Base-by-base conservation (phyloP, 129 eudicot genomes). In the Pulicaria dysenterica region DNA sequence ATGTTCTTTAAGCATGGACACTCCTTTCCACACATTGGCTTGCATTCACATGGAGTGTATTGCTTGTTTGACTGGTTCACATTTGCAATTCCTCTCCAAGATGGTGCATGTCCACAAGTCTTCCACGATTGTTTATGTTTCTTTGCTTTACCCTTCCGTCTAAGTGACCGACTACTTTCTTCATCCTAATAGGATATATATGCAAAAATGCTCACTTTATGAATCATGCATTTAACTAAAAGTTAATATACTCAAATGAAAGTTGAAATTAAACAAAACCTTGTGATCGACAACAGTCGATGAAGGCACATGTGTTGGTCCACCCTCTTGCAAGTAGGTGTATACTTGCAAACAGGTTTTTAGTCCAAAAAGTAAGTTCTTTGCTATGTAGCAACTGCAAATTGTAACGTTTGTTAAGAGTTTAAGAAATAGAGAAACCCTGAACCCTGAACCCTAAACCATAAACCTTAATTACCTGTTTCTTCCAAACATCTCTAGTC, bases 331-430 rank as follows among this genome's bases (percentile, higher is more conserved):
- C 98, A 92, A 83, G 80, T 79, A 87, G 54, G 50, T 70, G 77
- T 67, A 89, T 5, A 92, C 90, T 74, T 92, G 90, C 8, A 62
- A 67, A 85, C 96, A 92, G 77, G 90, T 87, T 82, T 82, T 92
- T 47, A 87, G 74, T 70, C 87, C 95, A 69, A 83, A 14, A 41
- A 92, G 89, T 60, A 86, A 63, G 80, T 85, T 89, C 80, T 85
- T 76, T 14, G 95, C 88, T 81, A 92, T 92, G 64, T 77, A 84
- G 79, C 98, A 92, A 72, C 98, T 92, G 88, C 77, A 71, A 50
- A 53, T 69, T 71, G 72, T 64, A 74, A 76, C 46, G 69, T 50
- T 64, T 60, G 51, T 61, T 62, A 64, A 64, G 46, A 55, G 54
- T 64, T 73, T 43, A 61, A 4, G 8, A 24, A 16, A 55, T 5